Evolutionary conservation across 257 asterid species (phyloP).

Genomic region (Henckelia pumila): DNA sequence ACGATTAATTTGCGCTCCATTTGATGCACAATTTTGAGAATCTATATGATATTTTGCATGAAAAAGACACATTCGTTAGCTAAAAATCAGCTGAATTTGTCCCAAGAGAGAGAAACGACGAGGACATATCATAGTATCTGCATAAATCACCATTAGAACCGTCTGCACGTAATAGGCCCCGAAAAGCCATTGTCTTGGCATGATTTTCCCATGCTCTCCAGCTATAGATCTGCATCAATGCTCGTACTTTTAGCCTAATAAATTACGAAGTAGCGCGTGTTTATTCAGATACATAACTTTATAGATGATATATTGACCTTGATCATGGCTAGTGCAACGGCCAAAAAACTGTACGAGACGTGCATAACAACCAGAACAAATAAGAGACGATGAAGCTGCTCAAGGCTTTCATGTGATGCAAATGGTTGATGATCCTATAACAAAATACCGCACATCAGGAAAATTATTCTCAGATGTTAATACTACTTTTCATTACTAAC

Average conservation of each 20-base stretch:
- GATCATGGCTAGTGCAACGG: constrained; percentile 80
- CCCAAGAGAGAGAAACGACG: neutral
- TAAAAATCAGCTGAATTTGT: constrained; percentile 11
- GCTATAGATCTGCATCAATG: constrained; percentile 62
- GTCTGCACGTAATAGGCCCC: constrained; percentile 46
- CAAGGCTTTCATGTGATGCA: constrained; percentile 91
- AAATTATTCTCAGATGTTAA: no score
- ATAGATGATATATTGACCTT: constrained; percentile 48
- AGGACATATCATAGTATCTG: neutral
- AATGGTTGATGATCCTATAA: constrained; percentile 71
- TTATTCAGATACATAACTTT: constrained; percentile 9
- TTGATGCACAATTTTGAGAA: constrained; percentile 38
- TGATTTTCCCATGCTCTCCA: constrained; percentile 91
- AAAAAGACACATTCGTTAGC: neutral
- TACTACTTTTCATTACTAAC: no score
- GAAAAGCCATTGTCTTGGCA: constrained; percentile 79
- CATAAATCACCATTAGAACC: constrained; percentile 34
- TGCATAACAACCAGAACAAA: constrained; percentile 79
- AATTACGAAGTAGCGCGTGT: neutral
- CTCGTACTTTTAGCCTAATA: neutral
- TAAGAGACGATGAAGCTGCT: constrained; percentile 91
- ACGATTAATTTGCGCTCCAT: constrained; percentile 51
- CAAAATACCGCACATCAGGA: constrained; percentile 1
- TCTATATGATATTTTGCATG: constrained; percentile 30
- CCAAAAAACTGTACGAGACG: constrained; percentile 71